Percentiles rank a stretch among this genome's conserved stretches.
These are phyloP conservation scores for Phytophthora idaei DNA, from an alignment of 352 stramenopile species.

Conservation along the genomic window DNA sequence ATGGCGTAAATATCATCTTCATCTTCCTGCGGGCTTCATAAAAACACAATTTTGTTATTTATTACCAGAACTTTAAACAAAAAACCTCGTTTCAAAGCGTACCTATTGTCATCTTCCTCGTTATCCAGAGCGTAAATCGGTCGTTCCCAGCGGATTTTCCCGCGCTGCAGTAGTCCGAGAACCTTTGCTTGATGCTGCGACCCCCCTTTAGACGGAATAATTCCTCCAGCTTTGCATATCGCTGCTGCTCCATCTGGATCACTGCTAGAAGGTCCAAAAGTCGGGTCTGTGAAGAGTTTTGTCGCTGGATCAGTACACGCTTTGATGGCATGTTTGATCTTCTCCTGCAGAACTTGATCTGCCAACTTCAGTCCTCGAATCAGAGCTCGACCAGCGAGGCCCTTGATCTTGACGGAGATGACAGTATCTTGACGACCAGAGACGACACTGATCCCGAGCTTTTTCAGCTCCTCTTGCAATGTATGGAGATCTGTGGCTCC, in stretches of 20 bases:
- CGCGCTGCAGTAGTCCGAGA: conserved; percentile 67
- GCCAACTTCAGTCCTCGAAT: conserved; percentile 59
- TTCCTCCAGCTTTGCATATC: conserved; percentile 64
- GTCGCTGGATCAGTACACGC: conserved; percentile 42
- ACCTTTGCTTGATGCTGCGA: conserved; percentile 82
- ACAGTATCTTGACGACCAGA: conserved; percentile 79
- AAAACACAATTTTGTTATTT: background rate
- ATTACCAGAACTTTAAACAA: background rate
- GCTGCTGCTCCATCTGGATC: conserved; percentile 67
- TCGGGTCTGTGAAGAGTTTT: conserved; percentile 79
- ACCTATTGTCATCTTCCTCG: conserved; percentile 37
- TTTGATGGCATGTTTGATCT: conserved; percentile 74
- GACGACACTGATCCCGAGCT: conserved; percentile 74
- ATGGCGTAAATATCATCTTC: conserved; percentile 30
- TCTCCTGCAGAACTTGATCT: conserved; percentile 76
- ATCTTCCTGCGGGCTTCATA: conserved; percentile 24
- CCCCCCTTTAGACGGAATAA: conserved; percentile 65
- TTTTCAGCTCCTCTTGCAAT: conserved; percentile 84
- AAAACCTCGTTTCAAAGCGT: background rate
- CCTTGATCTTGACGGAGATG: conserved; percentile 80
- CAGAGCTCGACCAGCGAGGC: conserved; percentile 63
- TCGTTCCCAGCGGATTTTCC: conserved; percentile 84
- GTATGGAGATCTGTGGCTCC: conserved; percentile 42
- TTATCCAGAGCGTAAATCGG: conserved; percentile 57
- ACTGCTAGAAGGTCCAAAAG: conserved; percentile 69